Evolutionary conservation across 2,329 filamentous ascomycete species (phyloP).

Genomic region (Ophiostoma populinum): DNA sequence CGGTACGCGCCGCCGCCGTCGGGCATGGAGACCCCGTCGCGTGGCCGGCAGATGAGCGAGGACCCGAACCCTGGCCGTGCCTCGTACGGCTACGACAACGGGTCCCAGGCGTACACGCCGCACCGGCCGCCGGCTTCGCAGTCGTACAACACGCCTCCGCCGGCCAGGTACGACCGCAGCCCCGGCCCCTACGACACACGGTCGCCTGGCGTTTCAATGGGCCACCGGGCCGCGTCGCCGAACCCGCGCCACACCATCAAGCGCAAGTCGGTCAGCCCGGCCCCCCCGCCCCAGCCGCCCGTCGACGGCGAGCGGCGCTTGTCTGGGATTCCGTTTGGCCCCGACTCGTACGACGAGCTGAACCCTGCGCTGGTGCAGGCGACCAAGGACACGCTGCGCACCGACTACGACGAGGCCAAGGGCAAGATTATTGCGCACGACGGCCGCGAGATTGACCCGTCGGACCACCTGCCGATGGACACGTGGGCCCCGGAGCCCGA

Average conservation of each 20-base stretch:
- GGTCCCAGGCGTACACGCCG: slow-evolving; percentile 15
- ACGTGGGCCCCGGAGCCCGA: slow-evolving; percentile 65
- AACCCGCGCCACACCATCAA: slow-evolving; percentile 33
- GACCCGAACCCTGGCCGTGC: slow-evolving; percentile 13
- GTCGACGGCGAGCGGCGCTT: slow-evolving; percentile 23
- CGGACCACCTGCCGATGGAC: slow-evolving; percentile 61
- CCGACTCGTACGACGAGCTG: slow-evolving; percentile 57
- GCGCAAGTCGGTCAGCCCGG: slow-evolving; percentile 61
- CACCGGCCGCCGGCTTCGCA: slow-evolving; percentile 21
- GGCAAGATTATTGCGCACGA: slow-evolving; percentile 62
- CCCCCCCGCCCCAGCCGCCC: slow-evolving; percentile 30
- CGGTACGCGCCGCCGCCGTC: slow-evolving; percentile 22
- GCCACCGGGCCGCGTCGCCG: slow-evolving; percentile 26
- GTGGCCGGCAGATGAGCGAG: slow-evolving; percentile 23
- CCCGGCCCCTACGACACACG: slow-evolving; percentile 22
- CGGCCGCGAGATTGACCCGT: slow-evolving; percentile 62
- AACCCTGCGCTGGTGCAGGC: slow-evolving; percentile 36
- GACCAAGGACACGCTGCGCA: slow-evolving; percentile 17
- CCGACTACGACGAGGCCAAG: slow-evolving; percentile 32
- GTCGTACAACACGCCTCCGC: slow-evolving; percentile 8
- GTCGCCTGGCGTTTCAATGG: slow-evolving; percentile 16
- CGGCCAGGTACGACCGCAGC: slow-evolving; percentile 19
- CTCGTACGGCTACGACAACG: slow-evolving; percentile 14
- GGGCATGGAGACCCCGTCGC: slow-evolving; percentile 21
- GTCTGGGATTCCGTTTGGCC: slow-evolving; percentile 52